A percentile compares a stretch with the other conserved stretches of the same genome.
phyloP scores from a whole-genome alignment of 805 yeast genomes.

The Nakazawaea sp. region DNA sequence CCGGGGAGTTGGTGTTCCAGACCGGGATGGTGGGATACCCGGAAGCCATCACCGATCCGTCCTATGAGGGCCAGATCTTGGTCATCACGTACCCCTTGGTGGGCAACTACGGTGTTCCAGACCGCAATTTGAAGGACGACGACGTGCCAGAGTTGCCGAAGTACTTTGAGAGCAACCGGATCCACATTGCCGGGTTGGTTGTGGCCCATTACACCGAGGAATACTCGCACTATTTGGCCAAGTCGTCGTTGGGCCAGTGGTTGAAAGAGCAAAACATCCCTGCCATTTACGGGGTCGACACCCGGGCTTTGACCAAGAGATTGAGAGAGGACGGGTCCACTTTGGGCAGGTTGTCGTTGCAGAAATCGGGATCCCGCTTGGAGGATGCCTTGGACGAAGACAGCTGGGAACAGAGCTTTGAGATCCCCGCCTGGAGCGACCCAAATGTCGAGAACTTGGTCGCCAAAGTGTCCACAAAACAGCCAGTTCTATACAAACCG shows the following conservation, averaged over 20 bases:
- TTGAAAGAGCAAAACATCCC: slow-evolving; percentile 87
- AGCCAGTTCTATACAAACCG: slow-evolving; percentile 75
- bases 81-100: slow-evolving; percentile 95
- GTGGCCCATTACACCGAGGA: slow-evolving; percentile 97
- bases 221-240: slow-evolving; percentile 89
- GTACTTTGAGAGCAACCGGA: slow-evolving; percentile 86
- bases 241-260: slow-evolving; percentile 91
- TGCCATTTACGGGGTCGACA: slow-evolving; percentile 96
- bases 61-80: slow-evolving; percentile 94
- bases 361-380: slow-evolving; percentile 29
- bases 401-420: slow-evolving; percentile 59
- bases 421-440: slow-evolving; percentile 83
- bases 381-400: slow-evolving; percentile 26
- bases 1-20: slow-evolving; percentile 98
- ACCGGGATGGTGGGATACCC: slow-evolving; percentile 99
- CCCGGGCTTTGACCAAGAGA: slow-evolving; percentile 89
- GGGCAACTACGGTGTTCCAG: slow-evolving; percentile 99
- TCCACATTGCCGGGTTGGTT: slow-evolving; percentile 94
- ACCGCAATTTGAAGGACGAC: slow-evolving; percentile 69
- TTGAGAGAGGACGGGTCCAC: slow-evolving; percentile 91
- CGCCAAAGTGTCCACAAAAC: slow-evolving; percentile 76
- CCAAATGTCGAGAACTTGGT: slow-evolving; percentile 91
- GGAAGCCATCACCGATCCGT: slow-evolving; percentile 96
- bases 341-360: slow-evolving; percentile 78
- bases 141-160: slow-evolving; percentile 72